Conservation (phyloP, 2,329 filamentous ascomycete genomes). For the Penicillium carneum region DNA sequence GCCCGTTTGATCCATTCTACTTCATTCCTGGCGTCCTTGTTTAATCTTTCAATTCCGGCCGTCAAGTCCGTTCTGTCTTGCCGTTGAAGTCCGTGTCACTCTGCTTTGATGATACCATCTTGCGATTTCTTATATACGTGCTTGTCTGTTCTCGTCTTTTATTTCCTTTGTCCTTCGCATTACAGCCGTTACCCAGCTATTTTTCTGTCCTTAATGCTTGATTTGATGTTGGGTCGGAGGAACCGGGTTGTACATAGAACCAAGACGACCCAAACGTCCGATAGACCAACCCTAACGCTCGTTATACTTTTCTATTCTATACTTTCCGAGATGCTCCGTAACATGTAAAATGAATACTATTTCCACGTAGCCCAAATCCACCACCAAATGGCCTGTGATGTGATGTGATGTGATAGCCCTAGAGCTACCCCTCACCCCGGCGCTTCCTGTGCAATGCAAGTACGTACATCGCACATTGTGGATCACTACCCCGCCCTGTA, state of each 20-base stretch:
- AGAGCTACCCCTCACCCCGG: conserved; percentile 11
- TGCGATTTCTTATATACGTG: conserved; percentile 36
- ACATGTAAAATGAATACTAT: conserved; percentile 6
- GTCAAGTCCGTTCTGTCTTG: conserved; percentile 20
- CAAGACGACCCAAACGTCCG: conserved; percentile 28
- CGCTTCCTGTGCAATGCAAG: conserved; percentile 10
- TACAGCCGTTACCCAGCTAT: neutral
- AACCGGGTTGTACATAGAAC: conserved; percentile 37
- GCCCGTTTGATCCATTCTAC: conserved; percentile 29
- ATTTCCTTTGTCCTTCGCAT: conserved; percentile 24
- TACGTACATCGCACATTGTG: conserved; percentile 10
- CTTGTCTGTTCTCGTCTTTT: conserved; percentile 6
- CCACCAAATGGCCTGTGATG: too few relatives aligned
- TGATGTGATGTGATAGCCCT: conserved; percentile 20
- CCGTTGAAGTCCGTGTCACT: conserved; percentile 40
- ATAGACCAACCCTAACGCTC: conserved; percentile 25
- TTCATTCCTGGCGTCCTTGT: conserved; percentile 39
- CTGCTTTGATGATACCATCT: conserved; percentile 51
- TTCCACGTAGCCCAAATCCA: conserved; percentile 11
- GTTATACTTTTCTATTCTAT: conserved; percentile 13
- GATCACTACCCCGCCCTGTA: conserved; percentile 14
- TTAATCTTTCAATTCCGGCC: conserved; percentile 25
- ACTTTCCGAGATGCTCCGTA: neutral
- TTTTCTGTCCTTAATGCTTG: conserved; percentile 2
- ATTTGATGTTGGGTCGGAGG: conserved; percentile 26